Evolutionary conservation across 2,329 filamentous ascomycete species (phyloP).

Genomic region (Tolypocladium endophyticum): DNA sequence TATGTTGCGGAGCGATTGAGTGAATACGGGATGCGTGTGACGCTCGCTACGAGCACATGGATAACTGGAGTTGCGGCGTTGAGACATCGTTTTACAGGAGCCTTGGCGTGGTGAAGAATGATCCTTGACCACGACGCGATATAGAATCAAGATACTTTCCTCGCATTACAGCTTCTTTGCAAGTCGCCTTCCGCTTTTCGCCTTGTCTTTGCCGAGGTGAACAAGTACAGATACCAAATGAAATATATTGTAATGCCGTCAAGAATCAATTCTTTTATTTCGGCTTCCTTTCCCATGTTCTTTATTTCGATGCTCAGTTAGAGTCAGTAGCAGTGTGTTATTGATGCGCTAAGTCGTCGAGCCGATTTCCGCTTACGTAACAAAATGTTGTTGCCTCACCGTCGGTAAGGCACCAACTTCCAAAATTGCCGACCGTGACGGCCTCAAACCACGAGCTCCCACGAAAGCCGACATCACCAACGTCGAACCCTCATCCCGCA

Average conservation of each 20-base stretch:
- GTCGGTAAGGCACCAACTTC: conserved; percentile 26
- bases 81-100: conserved; percentile 2
- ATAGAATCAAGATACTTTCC: not conserved
- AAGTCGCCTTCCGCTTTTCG: not conserved
- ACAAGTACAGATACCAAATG: not conserved
- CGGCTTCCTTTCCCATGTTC: not conserved
- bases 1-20: conserved; percentile 86
- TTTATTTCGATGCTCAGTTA: too few species aligned
- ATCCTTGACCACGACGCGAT: not conserved
- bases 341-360: not conserved
- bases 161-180: not conserved
- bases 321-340: too few species aligned
- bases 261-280: not conserved
- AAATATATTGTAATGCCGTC: not conserved
- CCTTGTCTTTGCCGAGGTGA: not conserved
- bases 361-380: not conserved
- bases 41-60: conserved; percentile 2
- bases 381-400: conserved; percentile 25
- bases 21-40: not conserved
- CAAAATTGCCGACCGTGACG: conserved; percentile 32
- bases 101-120: not conserved
- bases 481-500: conserved; percentile 15
- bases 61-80: conserved; percentile 12
- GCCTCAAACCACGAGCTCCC: conserved; percentile 23
- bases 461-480: conserved; percentile 13